Percentiles rank a stretch among this genome's conserved stretches.
Conservation (phyloP, 306 rosid genomes). For the Carpinus viminea region DNA sequence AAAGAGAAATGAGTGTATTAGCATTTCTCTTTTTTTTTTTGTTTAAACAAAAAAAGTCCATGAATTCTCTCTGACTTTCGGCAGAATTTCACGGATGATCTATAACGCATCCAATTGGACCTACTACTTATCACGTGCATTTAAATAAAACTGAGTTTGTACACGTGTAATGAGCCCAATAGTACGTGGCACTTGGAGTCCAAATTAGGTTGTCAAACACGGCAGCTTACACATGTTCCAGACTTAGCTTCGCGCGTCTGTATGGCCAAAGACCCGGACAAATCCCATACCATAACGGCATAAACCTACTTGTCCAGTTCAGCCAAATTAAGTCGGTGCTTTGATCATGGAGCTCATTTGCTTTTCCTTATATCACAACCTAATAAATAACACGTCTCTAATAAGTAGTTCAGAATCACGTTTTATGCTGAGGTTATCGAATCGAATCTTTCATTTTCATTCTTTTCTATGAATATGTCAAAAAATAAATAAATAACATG, state of each 20-base stretch:
- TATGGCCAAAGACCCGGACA: neutral
- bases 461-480: too few relatives aligned
- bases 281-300: neutral
- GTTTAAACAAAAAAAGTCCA: neutral
- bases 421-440: too few relatives aligned
- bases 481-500: neutral
- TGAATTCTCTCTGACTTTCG: neutral
- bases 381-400: too few relatives aligned
- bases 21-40: too few relatives aligned
- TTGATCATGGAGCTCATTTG: neutral
- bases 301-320: neutral
- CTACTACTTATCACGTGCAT: neutral
- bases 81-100: slow-evolving; percentile 9
- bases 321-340: neutral
- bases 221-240: neutral
- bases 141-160: neutral
- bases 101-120: neutral
- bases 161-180: neutral
- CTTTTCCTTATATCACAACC: neutral
- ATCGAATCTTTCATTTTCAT: too few relatives aligned
- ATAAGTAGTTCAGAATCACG: too few relatives aligned
- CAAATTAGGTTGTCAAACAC: neutral
- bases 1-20: too few relatives aligned
- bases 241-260: neutral
- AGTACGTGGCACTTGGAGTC: neutral